Evolutionary conservation across 495 filamentous ascomycete species (phyloP).

Genomic region (Aspergillus leporis): DNA sequence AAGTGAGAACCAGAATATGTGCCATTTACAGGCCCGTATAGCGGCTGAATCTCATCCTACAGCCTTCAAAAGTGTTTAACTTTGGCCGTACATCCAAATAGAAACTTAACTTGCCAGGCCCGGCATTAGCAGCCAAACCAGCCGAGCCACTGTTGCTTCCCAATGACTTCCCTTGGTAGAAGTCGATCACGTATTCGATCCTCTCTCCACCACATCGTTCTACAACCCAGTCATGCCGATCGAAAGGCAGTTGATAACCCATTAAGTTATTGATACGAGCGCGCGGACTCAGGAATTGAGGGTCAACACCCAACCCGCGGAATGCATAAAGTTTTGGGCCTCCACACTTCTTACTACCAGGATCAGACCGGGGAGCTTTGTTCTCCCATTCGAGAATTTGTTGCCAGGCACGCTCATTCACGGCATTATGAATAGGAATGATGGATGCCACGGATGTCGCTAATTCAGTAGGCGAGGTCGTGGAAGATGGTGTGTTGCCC

Average conservation of each 20-base stretch:
- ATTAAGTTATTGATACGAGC: constrained; percentile 78
- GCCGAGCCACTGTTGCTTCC: constrained; percentile 19
- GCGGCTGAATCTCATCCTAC: constrained; percentile 73
- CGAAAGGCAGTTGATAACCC: constrained; percentile 89
- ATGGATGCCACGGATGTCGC: constrained; percentile 80
- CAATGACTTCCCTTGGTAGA: constrained; percentile 75
- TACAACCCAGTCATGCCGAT: constrained; percentile 96
- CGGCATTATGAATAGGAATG: constrained; percentile 97
- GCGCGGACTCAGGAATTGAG: constrained; percentile 72
- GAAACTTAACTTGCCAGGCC: constrained; percentile 74
- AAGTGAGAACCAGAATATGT: constrained; percentile 4
- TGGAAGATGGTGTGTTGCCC: constrained; percentile 46
- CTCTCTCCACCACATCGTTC: constrained; percentile 81
- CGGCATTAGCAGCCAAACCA: constrained; percentile 44
- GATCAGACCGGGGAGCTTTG: constrained; percentile 51
- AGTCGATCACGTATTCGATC: constrained; percentile 97
- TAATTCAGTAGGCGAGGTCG: constrained; percentile 40
- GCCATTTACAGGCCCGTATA: constrained; percentile 55
- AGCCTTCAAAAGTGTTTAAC: constrained; percentile 86
- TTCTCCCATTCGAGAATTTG: constrained; percentile 86
- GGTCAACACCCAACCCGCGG: constrained; percentile 62
- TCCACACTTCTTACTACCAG: constrained; percentile 63
- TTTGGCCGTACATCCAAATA: constrained; percentile 95
- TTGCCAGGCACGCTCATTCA: constrained; percentile 85
- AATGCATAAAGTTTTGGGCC: constrained; percentile 86